These are phyloP conservation scores for Thuja plicata DNA, from an alignment of 83 land plant genomes.

Conservation along the genomic window DNA sequence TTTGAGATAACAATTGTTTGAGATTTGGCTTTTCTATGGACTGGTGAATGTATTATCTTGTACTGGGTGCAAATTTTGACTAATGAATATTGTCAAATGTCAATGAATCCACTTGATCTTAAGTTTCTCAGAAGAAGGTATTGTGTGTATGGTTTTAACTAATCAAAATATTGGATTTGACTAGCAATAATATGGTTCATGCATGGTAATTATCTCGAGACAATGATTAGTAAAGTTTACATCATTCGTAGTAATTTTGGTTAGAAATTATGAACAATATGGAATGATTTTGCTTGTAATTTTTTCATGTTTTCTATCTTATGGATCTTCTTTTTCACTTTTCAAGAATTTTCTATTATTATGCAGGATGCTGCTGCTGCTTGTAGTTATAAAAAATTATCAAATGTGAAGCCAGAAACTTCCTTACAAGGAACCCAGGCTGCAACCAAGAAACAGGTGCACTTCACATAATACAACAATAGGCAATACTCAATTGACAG, in stretches of 20 bases:
- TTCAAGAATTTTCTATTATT: neutral
- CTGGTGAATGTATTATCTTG: neutral
- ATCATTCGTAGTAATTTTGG: neutral
- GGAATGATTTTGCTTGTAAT: neutral
- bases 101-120: neutral
- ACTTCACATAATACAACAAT: neutral
- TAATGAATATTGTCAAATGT: neutral
- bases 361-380: neutral
- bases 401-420: neutral
- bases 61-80: neutral
- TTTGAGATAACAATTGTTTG: neutral
- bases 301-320: neutral
- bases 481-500: neutral
- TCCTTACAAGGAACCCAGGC: neutral
- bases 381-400: neutral
- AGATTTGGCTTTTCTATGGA: neutral
- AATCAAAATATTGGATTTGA: neutral
- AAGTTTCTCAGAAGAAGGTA: neutral
- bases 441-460: slow-evolving; percentile 5
- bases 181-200: neutral
- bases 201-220: neutral
- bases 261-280: too few relatives aligned
- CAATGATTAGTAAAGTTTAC: neutral
- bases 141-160: neutral
- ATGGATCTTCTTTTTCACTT: neutral